Evolutionary conservation across 2,329 filamentous ascomycete genomes (phyloP), one percentile per base, ranked within the genome.

Genomic region (Aspergillus puulaauensis): DNA sequence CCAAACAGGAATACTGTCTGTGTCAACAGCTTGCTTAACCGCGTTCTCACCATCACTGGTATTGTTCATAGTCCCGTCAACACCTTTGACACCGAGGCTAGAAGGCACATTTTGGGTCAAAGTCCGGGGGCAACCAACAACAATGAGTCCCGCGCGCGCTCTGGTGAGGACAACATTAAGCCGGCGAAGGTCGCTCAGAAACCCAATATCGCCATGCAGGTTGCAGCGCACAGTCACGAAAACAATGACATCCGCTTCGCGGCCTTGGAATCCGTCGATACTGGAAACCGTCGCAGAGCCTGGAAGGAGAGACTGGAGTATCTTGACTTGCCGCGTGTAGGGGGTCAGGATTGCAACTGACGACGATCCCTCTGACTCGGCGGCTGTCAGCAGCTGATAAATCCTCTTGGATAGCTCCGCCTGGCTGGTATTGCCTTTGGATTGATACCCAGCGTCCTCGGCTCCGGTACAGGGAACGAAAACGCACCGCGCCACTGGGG

Each of bases 121-220:
- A 4, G 47, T 50, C 47, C 33, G 19, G 19, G 47, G 33, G 19
- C 47, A 50, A 39, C 47, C 47, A n/a, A 50, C 39, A 50, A 50
- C 47, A 15, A 50, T 50, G 6, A 50, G 33, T 23, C 47, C 47
- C 1, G 47, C 47, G 17, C 47, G 31, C 17, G 47, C 47, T 39
- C 47, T 50, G 6, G 47, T 50, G 17, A 50, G 39, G 11, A 50
- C 47, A 17, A 50, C 47, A 50, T 50, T 50, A 19, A 50, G 47
- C 17, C 47, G 47, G 12, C 47, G 37, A 19, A 50, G 23, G 19
- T 50, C 47, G 11, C 47, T 50, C 2, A 39, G 19, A 40, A 50
- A 50, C 35, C 47, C 47, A 39, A 40, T 50, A 17, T 50, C 33
- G 14, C 47, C 47, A 40, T 50, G 47, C 2, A 17, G 46, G 17